Base-by-base conservation (phyloP, 257 asterid genomes). In the Avicennia marina region DNA sequence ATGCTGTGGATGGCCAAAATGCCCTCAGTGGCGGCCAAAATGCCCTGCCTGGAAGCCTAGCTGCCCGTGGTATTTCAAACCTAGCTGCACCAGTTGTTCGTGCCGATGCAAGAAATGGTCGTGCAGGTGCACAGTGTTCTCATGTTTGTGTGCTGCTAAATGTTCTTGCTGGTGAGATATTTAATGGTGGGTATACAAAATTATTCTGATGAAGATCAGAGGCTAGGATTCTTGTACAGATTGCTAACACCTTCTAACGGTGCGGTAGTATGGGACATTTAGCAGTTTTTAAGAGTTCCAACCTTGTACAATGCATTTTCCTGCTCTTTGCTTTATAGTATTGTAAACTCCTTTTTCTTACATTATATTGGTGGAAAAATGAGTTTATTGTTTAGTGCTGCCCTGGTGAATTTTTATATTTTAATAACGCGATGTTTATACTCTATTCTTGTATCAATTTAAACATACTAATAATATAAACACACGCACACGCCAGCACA, bases 121-220 rank as follows among this genome's bases (percentile, higher is more conserved):
- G 47, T 82, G 89, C 32, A 67, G 75, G 69, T 78, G 90, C 78
- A 55, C 72, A 3, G 20, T 66, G 22, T 73, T 81, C 66, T 69
- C 77, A 36, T 81, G 82, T 50, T 56, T 71, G 66, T 81, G 78
- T 21, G 72, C 74, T 22, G 82, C 79, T 1, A 73, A 78, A 21
- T 77, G 88, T 71, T 81, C 87, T 1, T 87, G 94, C 69, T 83
- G 82, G 76, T 87, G 78, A 58, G 10, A 11, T 5, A 5, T 8
- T 7, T 8, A 11, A 2, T 36, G 9, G 10, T 8, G 41, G 41
- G 41, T 36, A 36, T 36, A 36, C 41, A 36, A 36, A 36, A 36
- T 4, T 3, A 11, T 5, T 4, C 6, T 4, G 41, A 12, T 2
- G 10, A 2, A 12, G 13, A 36, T 36, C 3, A 11, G 41, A 36